Evolutionary conservation across 768 basidiomycete species (phyloP).

Genomic region (Auricularia cornea): DNA sequence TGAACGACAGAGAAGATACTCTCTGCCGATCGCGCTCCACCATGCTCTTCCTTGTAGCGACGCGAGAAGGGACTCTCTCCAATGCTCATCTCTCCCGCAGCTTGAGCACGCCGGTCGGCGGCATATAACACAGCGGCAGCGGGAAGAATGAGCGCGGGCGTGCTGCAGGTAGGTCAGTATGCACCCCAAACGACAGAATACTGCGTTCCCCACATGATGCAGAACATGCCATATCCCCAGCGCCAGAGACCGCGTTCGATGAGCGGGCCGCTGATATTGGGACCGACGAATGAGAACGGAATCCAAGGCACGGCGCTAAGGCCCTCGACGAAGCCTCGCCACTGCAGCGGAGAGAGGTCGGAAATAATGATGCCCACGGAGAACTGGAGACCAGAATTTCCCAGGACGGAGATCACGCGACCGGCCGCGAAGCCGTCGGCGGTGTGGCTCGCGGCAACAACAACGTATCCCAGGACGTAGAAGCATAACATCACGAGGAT

Average conservation of each 20-base stretch:
- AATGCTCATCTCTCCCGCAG: background rate
- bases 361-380: conserved; percentile 16
- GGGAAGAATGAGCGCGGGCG: conserved; percentile 17
- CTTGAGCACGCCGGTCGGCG: background rate
- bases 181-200: background rate
- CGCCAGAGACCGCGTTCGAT: background rate
- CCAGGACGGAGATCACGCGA: conserved; percentile 8
- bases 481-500: conserved; percentile 29
- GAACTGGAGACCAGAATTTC: conserved; percentile 5
- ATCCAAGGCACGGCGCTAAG: background rate
- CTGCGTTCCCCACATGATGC: background rate
- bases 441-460: conserved; percentile 20
- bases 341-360: conserved; percentile 22
- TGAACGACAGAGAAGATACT: background rate
- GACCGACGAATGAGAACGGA: background rate
- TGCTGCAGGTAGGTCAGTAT: conserved; percentile 1
- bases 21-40: background rate
- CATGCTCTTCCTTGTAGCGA: background rate
- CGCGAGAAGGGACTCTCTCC: background rate
- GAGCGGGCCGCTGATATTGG: background rate
- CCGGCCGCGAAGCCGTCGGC: conserved; percentile 23
- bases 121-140: conserved; percentile 12
- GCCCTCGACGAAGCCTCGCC: conserved; percentile 14
- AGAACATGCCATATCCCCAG: conserved; percentile 1
- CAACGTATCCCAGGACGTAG: conserved; percentile 36